Evolutionary conservation across 1,284 basidiomycete genomes (phyloP).

Genomic region (Ustilago tritici): DNA sequence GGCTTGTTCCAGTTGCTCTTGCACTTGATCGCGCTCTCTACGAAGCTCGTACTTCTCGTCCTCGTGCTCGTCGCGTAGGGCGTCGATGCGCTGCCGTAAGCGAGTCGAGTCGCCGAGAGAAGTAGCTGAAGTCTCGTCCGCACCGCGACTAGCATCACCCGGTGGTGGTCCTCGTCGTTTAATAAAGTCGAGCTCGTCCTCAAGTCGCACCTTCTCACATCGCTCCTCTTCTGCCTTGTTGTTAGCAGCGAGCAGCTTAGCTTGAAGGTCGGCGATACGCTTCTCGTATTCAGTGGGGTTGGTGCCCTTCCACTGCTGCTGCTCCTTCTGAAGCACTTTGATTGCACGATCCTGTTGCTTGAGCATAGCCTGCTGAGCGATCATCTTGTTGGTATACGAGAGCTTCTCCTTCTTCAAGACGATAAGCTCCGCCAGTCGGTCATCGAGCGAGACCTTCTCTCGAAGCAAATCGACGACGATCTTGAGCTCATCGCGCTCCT

Average conservation of each 20-base stretch:
- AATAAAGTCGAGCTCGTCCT: slow-evolving; percentile 59
- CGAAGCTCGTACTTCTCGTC: slow-evolving; percentile 57
- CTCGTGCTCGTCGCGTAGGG: slow-evolving; percentile 53
- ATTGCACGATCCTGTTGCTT: slow-evolving; percentile 66
- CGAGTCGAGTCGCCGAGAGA: slow-evolving; percentile 42
- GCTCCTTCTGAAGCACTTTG: slow-evolving; percentile 62
- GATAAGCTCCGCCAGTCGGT: slow-evolving; percentile 61
- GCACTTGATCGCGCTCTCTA: slow-evolving; percentile 48
- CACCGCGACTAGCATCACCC: slow-evolving; percentile 28
- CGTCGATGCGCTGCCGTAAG: slow-evolving; percentile 52
- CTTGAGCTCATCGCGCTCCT: slow-evolving; percentile 68
- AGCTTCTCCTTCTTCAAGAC: slow-evolving; percentile 64
- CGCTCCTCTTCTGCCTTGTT: slow-evolving; percentile 45
- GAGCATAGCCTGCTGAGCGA: slow-evolving; percentile 60
- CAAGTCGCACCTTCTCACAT: slow-evolving; percentile 36
- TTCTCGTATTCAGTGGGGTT: slow-evolving; percentile 38
- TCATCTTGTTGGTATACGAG: slow-evolving; percentile 62
- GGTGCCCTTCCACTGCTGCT: slow-evolving; percentile 57
- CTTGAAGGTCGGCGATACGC: slow-evolving; percentile 46
- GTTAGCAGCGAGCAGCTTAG: slow-evolving; percentile 42
- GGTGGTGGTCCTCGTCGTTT: slow-evolving; percentile 43
- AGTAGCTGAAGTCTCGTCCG: slow-evolving; percentile 35
- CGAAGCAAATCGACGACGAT: slow-evolving; percentile 67
- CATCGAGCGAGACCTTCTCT: slow-evolving; percentile 64
- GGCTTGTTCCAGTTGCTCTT: slow-evolving; percentile 49